phyloP scores from a whole-genome alignment of 1,284 basidiomycete genomes.

The Malassezia brasiliensis region DNA sequence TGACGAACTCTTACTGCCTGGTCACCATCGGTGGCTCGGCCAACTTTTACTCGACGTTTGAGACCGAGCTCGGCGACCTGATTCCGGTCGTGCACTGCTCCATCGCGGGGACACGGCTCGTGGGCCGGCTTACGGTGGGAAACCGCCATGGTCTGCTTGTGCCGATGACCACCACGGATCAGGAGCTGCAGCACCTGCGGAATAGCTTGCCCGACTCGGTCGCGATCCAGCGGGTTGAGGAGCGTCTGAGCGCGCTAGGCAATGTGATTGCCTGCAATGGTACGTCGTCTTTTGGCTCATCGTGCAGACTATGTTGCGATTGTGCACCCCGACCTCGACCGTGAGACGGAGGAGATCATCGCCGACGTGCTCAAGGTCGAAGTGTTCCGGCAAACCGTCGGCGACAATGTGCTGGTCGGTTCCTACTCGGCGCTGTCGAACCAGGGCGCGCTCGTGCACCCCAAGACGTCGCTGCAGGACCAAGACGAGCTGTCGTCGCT shows the following conservation, averaged over 20 bases:
- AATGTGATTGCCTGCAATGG: conserved; percentile 99
- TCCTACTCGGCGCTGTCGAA: conserved; percentile 90
- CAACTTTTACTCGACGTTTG: conserved; percentile 96
- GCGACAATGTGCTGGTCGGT: conserved; percentile 87
- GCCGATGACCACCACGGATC: conserved; percentile 88
- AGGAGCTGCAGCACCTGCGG: conserved; percentile 92
- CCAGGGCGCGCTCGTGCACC: conserved; percentile 93
- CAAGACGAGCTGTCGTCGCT: conserved; percentile 93
- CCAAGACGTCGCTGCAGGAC: conserved; percentile 90
- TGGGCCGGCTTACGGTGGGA: conserved; percentile 88
- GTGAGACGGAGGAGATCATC: conserved; percentile 99
- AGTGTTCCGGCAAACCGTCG: conserved; percentile 95
- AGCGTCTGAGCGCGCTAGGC: conserved; percentile 86
- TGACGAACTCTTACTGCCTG: conserved; percentile 66
- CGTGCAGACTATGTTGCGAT: conserved; percentile 38
- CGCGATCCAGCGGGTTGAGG: conserved; percentile 89
- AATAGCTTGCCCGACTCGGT: conserved; percentile 89
- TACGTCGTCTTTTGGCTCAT: conserved; percentile 24
- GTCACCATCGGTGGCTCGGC: conserved; percentile 83
- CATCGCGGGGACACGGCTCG: conserved; percentile 87
- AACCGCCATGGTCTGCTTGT: conserved; percentile 82
- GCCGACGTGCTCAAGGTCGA: conserved; percentile 98
- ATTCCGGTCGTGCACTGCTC: conserved; percentile 94
- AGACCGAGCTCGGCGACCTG: conserved; percentile 83
- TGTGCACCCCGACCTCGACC: conserved; percentile 73